Evolutionary conservation across 345 rosid genomes (phyloP), one percentile per base, ranked within the genome.

Genomic region (Rubroshorea leprosula): DNA sequence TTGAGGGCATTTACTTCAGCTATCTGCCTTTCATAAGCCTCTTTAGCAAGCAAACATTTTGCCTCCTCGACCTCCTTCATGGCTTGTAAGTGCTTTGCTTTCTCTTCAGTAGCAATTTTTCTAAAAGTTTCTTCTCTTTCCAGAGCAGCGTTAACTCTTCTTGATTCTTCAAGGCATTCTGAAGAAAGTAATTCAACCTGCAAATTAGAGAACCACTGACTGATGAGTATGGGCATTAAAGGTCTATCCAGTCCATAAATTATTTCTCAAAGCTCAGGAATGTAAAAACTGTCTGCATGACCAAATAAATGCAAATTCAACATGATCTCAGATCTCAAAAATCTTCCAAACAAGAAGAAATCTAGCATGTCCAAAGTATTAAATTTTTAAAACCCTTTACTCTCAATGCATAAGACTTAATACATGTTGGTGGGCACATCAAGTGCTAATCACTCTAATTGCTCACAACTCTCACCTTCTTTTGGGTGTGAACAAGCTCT

Each of bases 131-230:
- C 83, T 78, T 89, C 87, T 63, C 86, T 86, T 69, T 78, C 85
- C 23, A 66, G 27, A 21, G 94, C 86, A 62, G 79, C 79, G 39
- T 69, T 77, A 55, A 87, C 85, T 55, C 70, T 83, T 61, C 49
- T 74, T 25, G 83, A 61, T 72, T 87, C 96, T 68, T 82, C 89
- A 20, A 70, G 69, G 66, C 77, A 83, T 69, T 80, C 91, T 24
- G 83, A 76, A 72, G 93, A 87, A 71, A 82, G 78, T 47, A 73
- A 58, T 31, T 78, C 72, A 39, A 87, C 87, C 96, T 90, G 75
- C 68, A 75, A 65, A 61, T 25, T 25, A 31, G 44, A 58, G 41
- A 1, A 5, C 16, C 45, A 44, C 24, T 51, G 20, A 22, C 38
- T 23, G 44, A 52, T 6, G 20, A 21, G 18, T 35, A 35, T 6